Evolutionary conservation across 352 stramenopile genomes (phyloP), one percentile per base, ranked within the genome.

Genomic region (Phytophthora hybrid): DNA sequence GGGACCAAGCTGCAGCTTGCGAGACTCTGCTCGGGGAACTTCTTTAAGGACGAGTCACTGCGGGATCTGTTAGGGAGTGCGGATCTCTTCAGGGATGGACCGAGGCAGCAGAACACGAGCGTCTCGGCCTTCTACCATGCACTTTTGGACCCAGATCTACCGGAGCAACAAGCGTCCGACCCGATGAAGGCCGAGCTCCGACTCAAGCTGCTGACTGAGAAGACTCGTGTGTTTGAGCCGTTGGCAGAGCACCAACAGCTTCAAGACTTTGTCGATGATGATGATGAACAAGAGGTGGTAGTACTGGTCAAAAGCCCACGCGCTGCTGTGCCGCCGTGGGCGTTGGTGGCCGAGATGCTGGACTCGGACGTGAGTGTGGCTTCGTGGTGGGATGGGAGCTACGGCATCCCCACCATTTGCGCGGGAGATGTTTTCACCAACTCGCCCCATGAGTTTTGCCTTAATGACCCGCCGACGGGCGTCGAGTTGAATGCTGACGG

Each of bases 361-460:
- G 72, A 74, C 29, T 85, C 81, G 1, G 88, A 95, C 59, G 47
- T 95, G 47, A 95, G 88, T 62, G 87, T 94, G 26, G 88, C 88
- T 14, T 89, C 84, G 29, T 95, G 88, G 88, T 94, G 86, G 88
- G 88, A 95, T 58, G 82, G 82, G 6, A 83, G 76, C 57, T 93
- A 82, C 32, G 88, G 88, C 1, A 92, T 90, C 34, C 87, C 88
- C 1, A 93, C 77, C 44, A 87, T 95, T 47, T 95, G 88, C 51
- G 88, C 85, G 4, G 87, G 86, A 9, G 88, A 95, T 44, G 67
- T 83, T 8, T 95, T 82, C 37, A 75, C 56, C 9, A 66, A 69
- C 13, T 74, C 83, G 0, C 75, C 69, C 11, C 39, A 86, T 46
- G 47, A 81, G 31, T 95, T 95, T 60, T 95, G 88, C 26, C 72